Base-by-base conservation (phyloP, 179 eudicot species). In the Spergularia azorica region DNA sequence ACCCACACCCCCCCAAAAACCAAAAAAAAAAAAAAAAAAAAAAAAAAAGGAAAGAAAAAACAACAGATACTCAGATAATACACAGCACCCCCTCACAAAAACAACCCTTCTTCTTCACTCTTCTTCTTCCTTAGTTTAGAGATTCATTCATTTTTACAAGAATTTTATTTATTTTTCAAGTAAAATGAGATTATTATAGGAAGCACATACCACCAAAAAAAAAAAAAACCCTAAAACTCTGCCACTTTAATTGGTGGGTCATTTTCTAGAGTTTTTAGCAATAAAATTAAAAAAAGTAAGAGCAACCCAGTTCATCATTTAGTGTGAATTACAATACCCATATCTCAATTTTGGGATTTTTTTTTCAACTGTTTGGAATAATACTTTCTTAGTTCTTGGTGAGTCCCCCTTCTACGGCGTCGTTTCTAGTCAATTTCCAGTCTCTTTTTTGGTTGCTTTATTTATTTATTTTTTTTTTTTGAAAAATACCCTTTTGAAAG, bases 201-300 rank as follows among this genome's bases (percentile, higher is more conserved):
- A 70, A 46, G 9, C 4, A 46, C 50, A 70, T 26, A 26, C 32
- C 32, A 26, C 32, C 32, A 3, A 20, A 13, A 9, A 12, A 56
- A 15, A n/a, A 70, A 70, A 60, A 26, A 70, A 64, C 63, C 74
- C 74, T 70, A 63, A 56, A 36, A 18, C 8, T 60, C 72, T 38
- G 51, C 70, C 79, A 82, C 79, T 82, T 78, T 72, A 36, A 68
- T 72, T 73, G 38, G 74, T 76, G 83, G 80, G 84, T 65, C 71
- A 46, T 26, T 41, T 38, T 41, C 13, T 18, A 14, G 41, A 10
- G 17, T n/a, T 43, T 46, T 12, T 16, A 36, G 39, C 55, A 20
- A 13, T 15, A 5, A 15, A 14, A 36, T 50, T 36, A 12, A 5
- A 26, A 38, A 67, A 68, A 71, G 39, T 11, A 70, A 21, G 38